phyloP scores from a whole-genome alignment of 352 stramenopile genomes.

The Phytophthora quininea region DNA sequence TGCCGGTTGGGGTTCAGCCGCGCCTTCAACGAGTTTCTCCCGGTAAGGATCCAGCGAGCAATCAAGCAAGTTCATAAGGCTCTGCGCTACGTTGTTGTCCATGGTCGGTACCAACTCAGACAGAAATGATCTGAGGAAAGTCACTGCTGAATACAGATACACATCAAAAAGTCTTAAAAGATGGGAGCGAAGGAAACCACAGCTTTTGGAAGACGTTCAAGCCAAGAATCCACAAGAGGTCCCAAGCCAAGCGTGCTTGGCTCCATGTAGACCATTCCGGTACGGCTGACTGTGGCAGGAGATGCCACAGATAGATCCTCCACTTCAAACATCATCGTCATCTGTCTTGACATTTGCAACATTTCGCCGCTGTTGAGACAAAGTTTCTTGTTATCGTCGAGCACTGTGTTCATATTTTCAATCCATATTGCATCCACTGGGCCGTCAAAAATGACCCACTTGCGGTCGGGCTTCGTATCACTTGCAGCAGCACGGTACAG shows the following conservation, averaged over 20 bases:
- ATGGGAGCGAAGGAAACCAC: conserved; percentile 31
- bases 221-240: conserved; percentile 91
- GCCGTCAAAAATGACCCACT: conserved; percentile 96
- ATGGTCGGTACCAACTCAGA: conserved; percentile 91
- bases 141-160: conserved; percentile 89
- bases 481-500: conserved; percentile 91
- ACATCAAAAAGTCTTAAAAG: conserved; percentile 89
- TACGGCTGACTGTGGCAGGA: conserved; percentile 93
- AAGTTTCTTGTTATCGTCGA: conserved; percentile 96
- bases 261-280: conserved; percentile 97
- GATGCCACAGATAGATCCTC: conserved; percentile 94
- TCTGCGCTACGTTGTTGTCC: conserved; percentile 93
- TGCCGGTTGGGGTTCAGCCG: conserved; percentile 50
- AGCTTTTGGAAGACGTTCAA: conserved; percentile 68
- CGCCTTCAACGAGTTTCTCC: conserved; percentile 51
- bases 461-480: conserved; percentile 89
- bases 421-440: conserved; percentile 96
- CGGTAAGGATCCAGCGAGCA: conserved; percentile 84
- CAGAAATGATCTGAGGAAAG: conserved; percentile 88
- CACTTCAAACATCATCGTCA: conserved; percentile 99
- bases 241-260: conserved; percentile 90
- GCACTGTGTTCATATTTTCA: conserved; percentile 97
- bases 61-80: conserved; percentile 93
- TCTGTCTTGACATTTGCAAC: conserved; percentile 94
- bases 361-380: conserved; percentile 95